Percentiles rank a stretch among this genome's conserved stretches.
Conservation (phyloP, 2,329 filamentous ascomycete genomes). For the Fonsecaea pugnacius region DNA sequence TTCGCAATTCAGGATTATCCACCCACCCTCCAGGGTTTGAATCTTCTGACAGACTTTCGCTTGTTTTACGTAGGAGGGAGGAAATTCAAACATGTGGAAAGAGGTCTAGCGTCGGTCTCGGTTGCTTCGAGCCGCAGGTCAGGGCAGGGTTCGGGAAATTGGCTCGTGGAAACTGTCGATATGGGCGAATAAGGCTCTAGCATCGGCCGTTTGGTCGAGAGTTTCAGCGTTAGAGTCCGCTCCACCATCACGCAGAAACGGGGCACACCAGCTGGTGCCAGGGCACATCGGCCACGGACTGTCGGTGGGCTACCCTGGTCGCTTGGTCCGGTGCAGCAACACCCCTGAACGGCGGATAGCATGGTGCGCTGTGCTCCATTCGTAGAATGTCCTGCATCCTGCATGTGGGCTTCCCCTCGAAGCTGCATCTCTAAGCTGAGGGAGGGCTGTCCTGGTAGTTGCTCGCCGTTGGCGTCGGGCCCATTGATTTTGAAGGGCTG, state of each 20-base stretch:
- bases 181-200: slow-evolving; percentile 25
- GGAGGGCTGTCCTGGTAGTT: slow-evolving; percentile 13
- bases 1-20: slow-evolving; percentile 6
- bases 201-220: slow-evolving; percentile 12
- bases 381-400: slow-evolving; percentile 19
- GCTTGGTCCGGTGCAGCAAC: slow-evolving; percentile 18
- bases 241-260: slow-evolving; percentile 22
- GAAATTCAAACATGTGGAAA: slow-evolving; percentile 12
- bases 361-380: slow-evolving; percentile 24
- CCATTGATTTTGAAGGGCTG: slow-evolving; percentile 14
- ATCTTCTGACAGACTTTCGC: slow-evolving; percentile 8
- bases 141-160: slow-evolving; percentile 31
- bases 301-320: slow-evolving; percentile 17
- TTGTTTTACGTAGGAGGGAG: slow-evolving; percentile 16
- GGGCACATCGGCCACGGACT: slow-evolving; percentile 7
- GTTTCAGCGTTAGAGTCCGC: slow-evolving; percentile 19
- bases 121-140: slow-evolving; percentile 4
- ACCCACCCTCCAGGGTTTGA: background rate
- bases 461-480: slow-evolving; percentile 4
- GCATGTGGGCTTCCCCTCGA: slow-evolving; percentile 29
- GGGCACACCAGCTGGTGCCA: background rate
- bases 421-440: slow-evolving; percentile 26
- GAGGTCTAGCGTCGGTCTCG: slow-evolving; percentile 12
- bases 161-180: slow-evolving; percentile 16
- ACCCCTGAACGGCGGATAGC: slow-evolving; percentile 17